Evolutionary conservation across 805 yeast genomes (phyloP).

Genomic region (Yarrowia bubula): DNA sequence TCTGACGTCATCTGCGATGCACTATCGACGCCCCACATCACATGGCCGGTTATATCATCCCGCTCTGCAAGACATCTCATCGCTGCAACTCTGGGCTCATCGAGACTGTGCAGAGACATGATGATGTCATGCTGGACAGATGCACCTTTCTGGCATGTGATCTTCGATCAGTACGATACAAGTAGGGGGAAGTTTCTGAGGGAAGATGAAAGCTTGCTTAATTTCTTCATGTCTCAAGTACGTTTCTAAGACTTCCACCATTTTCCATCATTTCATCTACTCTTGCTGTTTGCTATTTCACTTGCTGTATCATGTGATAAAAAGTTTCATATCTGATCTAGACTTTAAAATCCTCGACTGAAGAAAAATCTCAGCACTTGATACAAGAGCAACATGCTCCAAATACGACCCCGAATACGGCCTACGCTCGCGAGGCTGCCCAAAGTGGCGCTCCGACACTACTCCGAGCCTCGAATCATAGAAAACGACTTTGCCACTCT

Average conservation of each 20-base stretch:
- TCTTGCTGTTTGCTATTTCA: not conserved
- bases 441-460: not conserved
- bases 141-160: not conserved
- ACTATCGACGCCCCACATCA: not conserved
- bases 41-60: not conserved
- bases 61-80: conserved; percentile 15
- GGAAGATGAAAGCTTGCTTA: not conserved
- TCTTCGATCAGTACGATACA: too few relatives aligned
- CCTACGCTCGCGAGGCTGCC: not conserved
- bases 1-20: not conserved
- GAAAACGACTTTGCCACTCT: conserved; percentile 32
- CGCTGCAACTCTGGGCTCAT: not conserved
- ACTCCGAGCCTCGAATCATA: conserved; percentile 25
- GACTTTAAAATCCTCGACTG: conserved; percentile 2
- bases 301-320: not conserved
- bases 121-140: not conserved
- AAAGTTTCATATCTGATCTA: not conserved
- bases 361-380: not conserved
- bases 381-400: too few relatives aligned
- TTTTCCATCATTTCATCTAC: too few relatives aligned
- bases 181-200: too few relatives aligned
- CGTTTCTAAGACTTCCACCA: too few relatives aligned
- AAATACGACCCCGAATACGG: not conserved
- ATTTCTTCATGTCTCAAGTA: too few relatives aligned
- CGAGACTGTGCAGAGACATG: not conserved